phyloP scores from a whole-genome alignment of 2,329 filamentous ascomycete species.

The Knoxdaviesia capensis region DNA sequence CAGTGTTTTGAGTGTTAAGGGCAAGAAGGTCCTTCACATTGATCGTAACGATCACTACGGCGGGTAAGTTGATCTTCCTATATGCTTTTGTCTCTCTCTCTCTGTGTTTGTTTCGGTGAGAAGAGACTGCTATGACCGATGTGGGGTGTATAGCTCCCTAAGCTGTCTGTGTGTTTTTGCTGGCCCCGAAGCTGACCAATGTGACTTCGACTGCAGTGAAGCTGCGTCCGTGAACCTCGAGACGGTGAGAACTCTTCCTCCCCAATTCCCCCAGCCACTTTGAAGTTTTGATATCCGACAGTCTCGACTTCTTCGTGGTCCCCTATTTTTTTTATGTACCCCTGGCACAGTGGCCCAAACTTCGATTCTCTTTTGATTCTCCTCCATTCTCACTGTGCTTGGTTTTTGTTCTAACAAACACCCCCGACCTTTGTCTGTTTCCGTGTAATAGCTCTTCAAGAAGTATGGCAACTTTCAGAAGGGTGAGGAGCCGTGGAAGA shows the following conservation, averaged over 20 bases:
- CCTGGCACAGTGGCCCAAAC: too few species aligned
- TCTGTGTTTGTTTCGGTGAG: slow-evolving; percentile 2
- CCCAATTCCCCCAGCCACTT: slow-evolving; percentile 4
- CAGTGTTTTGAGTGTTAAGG: slow-evolving; percentile 92
- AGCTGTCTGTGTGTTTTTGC: too few species aligned
- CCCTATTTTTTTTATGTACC: too few species aligned
- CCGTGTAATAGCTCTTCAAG: slow-evolving; percentile 59
- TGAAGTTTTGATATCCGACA: background rate
- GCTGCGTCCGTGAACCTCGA: slow-evolving; percentile 94
- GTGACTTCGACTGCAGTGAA: slow-evolving; percentile 30
- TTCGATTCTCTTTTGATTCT: background rate
- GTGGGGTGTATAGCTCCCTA: too few species aligned
- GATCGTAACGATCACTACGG: slow-evolving; percentile 97
- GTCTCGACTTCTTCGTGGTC: too few species aligned
- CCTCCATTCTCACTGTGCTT: slow-evolving; percentile 1
- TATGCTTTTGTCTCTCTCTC: background rate
- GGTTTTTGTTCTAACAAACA: background rate
- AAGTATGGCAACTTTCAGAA: slow-evolving; percentile 69
- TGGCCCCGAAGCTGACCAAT: too few species aligned
- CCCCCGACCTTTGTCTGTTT: background rate
- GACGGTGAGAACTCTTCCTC: slow-evolving; percentile 38
- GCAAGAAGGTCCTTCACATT: slow-evolving; percentile 97
- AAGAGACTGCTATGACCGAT: too few species aligned
- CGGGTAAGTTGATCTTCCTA: slow-evolving; percentile 41
- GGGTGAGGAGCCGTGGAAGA: slow-evolving; percentile 89